Base-by-base conservation (phyloP, 2,329 filamentous ascomycete genomes). In the Alternaria sp. region DNA sequence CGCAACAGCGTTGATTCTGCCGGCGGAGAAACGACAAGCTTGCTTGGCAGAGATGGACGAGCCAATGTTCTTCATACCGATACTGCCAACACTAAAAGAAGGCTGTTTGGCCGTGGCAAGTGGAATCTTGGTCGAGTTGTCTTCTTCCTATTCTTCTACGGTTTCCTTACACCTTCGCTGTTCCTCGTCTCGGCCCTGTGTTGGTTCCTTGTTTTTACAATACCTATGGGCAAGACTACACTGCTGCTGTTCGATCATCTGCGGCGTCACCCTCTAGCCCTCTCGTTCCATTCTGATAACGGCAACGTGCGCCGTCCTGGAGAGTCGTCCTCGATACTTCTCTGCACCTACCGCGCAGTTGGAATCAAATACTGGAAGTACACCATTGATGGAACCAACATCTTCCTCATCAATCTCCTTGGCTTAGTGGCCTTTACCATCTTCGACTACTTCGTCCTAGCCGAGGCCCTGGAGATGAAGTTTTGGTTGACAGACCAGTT, bases 331-430 rank as follows among this genome's bases (percentile, higher is more conserved):
- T 94, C 94, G 11, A 94, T 99, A 63, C 84, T 99, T 18, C 85
- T 99, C 34, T 99, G 95, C 85, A 99, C 95, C 6, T 99, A 99
- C 81, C 91, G 96, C 60, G 95, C 95, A 44, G 94, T 96, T 12
- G 95, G 95, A 12, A 85, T 89, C 68, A 94, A 94, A 79, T 99
- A 99, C 83, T 99, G 96, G 94, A 99, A 99, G 81, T 99, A 99
- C 81, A 99, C 95, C 4, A 85, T 99, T 60, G 95, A 99, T 75
- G 96, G 95, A 57, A 99, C 95, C 63, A 99, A 99, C 81, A 97
- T 99, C 75, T 98, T 99, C 81, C 88, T 99, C 68, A 97, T 99
- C 84, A 99, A 99, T 78, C 86, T 99, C 59, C 92, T 98, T 82
- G 91, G 89, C 12, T 87, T 99, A 18, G 95, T 99, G n/a, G 82